Evolutionary conservation across 352 stramenopile species (phyloP).

Genomic region (Pythium phragmiticola): DNA sequence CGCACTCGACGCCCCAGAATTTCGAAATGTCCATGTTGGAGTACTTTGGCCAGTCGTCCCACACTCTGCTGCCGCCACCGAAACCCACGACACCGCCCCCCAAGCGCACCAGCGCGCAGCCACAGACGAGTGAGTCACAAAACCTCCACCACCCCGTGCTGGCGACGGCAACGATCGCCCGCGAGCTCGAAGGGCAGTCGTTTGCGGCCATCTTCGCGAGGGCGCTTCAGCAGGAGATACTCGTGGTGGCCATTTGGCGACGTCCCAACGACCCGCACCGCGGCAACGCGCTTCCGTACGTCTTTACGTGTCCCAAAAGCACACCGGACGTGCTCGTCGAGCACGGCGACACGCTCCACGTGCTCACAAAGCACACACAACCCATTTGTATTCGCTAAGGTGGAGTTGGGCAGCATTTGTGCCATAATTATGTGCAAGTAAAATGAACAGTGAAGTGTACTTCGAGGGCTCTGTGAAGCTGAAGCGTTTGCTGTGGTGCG

Average conservation of each 20-base stretch:
- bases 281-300: constrained; percentile 52
- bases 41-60: too few species aligned
- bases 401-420: too few species aligned
- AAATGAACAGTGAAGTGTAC: too few species aligned
- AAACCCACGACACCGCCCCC: background rate
- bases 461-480: too few species aligned
- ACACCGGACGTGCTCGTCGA: constrained; percentile 29
- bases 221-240: constrained; percentile 38
- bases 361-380: constrained; percentile 31
- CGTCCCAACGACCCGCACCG: constrained; percentile 29
- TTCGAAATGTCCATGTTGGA: constrained; percentile 13
- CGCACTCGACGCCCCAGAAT: constrained; percentile 34
- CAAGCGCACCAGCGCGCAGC: too few species aligned
- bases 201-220: constrained; percentile 44
- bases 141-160: constrained; percentile 33
- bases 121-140: too few species aligned
- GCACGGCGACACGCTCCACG: constrained; percentile 41
- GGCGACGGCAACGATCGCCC: constrained; percentile 28
- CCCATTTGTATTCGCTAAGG: constrained; percentile 29
- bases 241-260: constrained; percentile 52
- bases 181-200: constrained; percentile 33
- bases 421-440: too few species aligned
- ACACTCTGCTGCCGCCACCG: too few species aligned
- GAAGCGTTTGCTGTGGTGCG: too few species aligned
- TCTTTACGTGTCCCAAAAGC: constrained; percentile 51